These are phyloP conservation scores for Lojkania enalia DNA, from an alignment of 2,329 filamentous ascomycete species.

Conservation along the genomic window DNA sequence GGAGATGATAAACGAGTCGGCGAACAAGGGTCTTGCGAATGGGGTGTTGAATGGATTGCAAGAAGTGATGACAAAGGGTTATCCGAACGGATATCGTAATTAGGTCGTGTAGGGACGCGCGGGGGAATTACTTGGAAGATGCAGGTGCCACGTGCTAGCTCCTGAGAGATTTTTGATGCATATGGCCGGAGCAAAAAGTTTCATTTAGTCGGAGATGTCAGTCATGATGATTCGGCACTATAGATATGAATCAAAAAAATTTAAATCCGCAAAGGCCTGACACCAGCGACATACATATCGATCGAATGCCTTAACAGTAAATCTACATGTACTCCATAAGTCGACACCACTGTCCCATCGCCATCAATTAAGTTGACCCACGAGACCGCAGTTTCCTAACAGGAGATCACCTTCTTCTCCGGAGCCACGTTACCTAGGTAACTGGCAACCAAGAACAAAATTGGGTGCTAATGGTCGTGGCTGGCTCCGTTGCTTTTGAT, in stretches of 20 bases:
- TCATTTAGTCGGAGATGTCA: no score
- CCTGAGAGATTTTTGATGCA: no score
- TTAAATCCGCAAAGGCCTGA: no score
- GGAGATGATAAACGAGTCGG: conserved; percentile 1
- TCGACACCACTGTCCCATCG: conserved; percentile 73
- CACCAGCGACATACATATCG: no score
- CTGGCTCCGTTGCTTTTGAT: conserved; percentile 67
- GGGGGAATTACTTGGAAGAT: background rate
- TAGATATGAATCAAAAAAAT: no score
- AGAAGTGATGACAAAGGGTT: conserved; percentile 35
- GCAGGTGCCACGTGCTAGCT: no score
- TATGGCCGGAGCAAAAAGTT: no score
- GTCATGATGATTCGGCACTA: no score
- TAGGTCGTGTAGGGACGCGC: conserved; percentile 10
- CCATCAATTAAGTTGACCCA: conserved; percentile 72
- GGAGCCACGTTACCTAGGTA: conserved; percentile 63
- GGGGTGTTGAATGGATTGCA: conserved; percentile 12
- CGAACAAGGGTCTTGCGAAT: background rate
- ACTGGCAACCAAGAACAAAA: conserved; percentile 70
- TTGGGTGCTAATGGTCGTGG: conserved; percentile 67
- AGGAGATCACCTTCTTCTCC: conserved; percentile 60
- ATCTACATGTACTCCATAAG: conserved; percentile 64
- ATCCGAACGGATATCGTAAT: conserved; percentile 37
- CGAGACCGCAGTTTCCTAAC: conserved; percentile 71
- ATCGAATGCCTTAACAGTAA: no score